Percentiles rank a stretch among this genome's conserved stretches.
Evolutionary conservation across 331 rosid genomes (phyloP).

Genomic region (Cydonia oblonga): DNA sequence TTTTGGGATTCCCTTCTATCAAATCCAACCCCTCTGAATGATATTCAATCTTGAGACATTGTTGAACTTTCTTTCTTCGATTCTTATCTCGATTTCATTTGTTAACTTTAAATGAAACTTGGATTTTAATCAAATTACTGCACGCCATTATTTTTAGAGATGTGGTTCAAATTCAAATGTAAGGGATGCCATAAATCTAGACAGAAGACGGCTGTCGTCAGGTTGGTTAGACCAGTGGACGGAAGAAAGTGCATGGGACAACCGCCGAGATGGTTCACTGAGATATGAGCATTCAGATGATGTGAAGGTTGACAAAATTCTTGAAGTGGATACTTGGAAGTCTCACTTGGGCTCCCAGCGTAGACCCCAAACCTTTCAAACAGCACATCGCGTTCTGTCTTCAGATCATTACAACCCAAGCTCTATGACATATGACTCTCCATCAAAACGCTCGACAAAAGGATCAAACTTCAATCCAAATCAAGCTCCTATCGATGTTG

Average conservation of each 20-base stretch:
- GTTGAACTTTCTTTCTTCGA: not conserved
- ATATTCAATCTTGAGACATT: not conserved
- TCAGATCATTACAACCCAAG: slow-evolving; percentile 26
- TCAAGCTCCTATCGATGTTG: slow-evolving; percentile 27
- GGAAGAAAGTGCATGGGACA: slow-evolving; percentile 61
- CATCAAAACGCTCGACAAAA: slow-evolving; percentile 36
- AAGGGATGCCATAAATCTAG: slow-evolving; percentile 34
- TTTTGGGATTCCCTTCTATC: not conserved
- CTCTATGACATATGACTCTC: slow-evolving; percentile 37
- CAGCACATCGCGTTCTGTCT: slow-evolving; percentile 25
- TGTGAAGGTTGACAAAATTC: slow-evolving; percentile 75
- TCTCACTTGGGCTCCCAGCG: slow-evolving; percentile 50
- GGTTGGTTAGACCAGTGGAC: slow-evolving; percentile 79
- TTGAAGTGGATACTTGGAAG: slow-evolving; percentile 98
- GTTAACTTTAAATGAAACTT: not conserved
- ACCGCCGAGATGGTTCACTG: slow-evolving; percentile 22
- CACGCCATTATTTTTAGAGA: slow-evolving; percentile 36
- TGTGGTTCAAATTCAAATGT: slow-evolving; percentile 68
- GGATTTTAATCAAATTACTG: slow-evolving; percentile 1
- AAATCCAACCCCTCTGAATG: not conserved
- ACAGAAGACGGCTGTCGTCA: slow-evolving; percentile 32
- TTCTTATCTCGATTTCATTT: not conserved
- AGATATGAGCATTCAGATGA: slow-evolving; percentile 34
- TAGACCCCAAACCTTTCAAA: slow-evolving; percentile 25
- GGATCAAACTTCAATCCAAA: slow-evolving; percentile 20